Evolutionary conservation across 768 basidiomycete species (phyloP).

Genomic region (Suillus lakei): DNA sequence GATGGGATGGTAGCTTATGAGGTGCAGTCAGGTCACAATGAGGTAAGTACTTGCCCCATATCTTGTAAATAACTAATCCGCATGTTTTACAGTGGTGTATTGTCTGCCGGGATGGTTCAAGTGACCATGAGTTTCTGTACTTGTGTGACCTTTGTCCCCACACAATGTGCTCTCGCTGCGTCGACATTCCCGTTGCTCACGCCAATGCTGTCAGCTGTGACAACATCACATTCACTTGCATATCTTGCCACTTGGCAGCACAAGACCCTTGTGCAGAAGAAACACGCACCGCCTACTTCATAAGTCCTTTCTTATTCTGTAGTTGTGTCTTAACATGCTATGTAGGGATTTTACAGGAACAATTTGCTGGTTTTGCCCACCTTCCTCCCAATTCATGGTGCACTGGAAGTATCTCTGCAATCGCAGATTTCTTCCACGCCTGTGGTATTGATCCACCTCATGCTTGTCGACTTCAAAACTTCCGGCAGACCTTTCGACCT

Average conservation of each 20-base stretch:
- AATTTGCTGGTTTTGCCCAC: background rate
- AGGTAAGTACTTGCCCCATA: too few relatives aligned
- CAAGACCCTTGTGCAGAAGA: background rate
- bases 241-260: background rate
- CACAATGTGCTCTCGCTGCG: constrained; percentile 1
- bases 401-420: background rate
- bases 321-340: background rate
- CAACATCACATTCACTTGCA: background rate
- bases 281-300: background rate
- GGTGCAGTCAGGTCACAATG: too few relatives aligned
- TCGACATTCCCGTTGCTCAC: background rate
- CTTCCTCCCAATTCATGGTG: background rate
- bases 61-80: too few relatives aligned
- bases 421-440: background rate
- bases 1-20: too few relatives aligned
- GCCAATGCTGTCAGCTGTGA: background rate
- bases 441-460: background rate
- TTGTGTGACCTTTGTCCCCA: background rate
- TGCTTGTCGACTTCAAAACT: too few relatives aligned
- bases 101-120: too few relatives aligned
- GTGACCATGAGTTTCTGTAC: too few relatives aligned
- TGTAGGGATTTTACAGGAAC: background rate
- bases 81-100: too few relatives aligned
- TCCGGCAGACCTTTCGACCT: too few relatives aligned
- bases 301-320: background rate